Percentiles rank a stretch among this genome's conserved stretches.
Conservation (phyloP, 2,329 filamentous ascomycete species). For the Colletotrichum higginsianum region DNA sequence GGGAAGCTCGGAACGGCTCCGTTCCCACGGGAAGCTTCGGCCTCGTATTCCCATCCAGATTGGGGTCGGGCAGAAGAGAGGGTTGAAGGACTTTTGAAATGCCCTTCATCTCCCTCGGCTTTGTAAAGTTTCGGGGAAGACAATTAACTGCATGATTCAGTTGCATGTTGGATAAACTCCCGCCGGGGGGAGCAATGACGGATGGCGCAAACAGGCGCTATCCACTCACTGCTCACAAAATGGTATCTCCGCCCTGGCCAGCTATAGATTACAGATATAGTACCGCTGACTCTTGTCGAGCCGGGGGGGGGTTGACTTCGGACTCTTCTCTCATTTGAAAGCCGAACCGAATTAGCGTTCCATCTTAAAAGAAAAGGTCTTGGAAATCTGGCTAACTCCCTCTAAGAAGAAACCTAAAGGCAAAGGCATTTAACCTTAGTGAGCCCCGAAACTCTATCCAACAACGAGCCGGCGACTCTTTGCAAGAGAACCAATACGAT, state of each 20-base stretch:
- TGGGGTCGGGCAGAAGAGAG: not conserved
- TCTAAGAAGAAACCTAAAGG: not conserved
- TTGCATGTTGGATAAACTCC: not conserved
- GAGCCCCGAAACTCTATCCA: constrained; percentile 2
- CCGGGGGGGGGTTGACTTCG: not conserved
- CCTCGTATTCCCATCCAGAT: not conserved
- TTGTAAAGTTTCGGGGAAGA: not conserved
- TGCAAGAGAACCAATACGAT: no score
- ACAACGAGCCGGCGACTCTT: not conserved
- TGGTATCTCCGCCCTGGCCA: not conserved
- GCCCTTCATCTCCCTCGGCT: not conserved
- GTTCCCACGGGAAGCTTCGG: not conserved
- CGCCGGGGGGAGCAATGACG: no score
- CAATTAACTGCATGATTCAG: not conserved
- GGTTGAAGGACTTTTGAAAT: constrained; percentile 26
- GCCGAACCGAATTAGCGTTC: no score
- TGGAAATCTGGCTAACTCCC: no score
- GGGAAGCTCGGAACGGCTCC: constrained; percentile 9
- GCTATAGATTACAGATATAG: not conserved
- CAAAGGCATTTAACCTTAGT: not conserved
- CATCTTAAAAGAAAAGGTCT: no score
- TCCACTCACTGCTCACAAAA: not conserved
- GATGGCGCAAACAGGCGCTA: not conserved
- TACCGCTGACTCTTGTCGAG: constrained; percentile 1
- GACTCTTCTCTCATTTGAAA: no score